Conservation (phyloP, 1,139 yeast species). For the Suhomyces yuchorum region DNA sequence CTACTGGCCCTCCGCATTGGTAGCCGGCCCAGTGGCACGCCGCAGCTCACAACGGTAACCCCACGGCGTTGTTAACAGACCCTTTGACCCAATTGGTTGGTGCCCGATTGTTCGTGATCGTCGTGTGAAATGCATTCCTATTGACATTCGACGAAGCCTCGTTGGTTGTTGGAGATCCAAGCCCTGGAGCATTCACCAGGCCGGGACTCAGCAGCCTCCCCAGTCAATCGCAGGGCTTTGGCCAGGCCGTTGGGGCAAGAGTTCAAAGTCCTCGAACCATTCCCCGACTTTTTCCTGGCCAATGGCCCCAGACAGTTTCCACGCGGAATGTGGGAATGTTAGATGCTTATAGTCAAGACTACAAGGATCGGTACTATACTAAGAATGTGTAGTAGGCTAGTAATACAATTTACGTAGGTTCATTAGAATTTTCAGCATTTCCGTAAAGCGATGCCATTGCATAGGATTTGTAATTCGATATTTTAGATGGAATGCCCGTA, state of each 20-base stretch:
- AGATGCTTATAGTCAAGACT: background rate
- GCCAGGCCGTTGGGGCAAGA: too few species aligned
- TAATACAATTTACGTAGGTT: slow-evolving; percentile 9
- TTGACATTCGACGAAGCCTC: background rate
- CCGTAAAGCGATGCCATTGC: slow-evolving; percentile 1
- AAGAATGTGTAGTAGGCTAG: slow-evolving; percentile 5
- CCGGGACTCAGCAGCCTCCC: too few species aligned
- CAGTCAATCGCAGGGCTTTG: too few species aligned
- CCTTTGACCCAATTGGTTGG: background rate
- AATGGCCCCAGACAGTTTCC: background rate
- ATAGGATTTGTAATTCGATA: background rate
- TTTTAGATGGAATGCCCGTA: background rate
- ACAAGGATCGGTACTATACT: background rate
- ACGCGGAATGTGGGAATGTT: background rate
- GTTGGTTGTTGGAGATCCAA: too few species aligned
- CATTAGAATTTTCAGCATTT: slow-evolving; percentile 3
- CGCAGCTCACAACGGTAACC: background rate
- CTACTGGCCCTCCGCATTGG: background rate
- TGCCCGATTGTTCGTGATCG: background rate
- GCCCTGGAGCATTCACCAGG: too few species aligned
- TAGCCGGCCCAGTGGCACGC: background rate
- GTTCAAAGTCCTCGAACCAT: too few species aligned
- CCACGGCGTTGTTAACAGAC: background rate
- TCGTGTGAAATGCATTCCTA: background rate
- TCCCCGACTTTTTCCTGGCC: background rate